phyloP scores from a whole-genome alignment of 345 rosid species.

The Citrus unshiu region DNA sequence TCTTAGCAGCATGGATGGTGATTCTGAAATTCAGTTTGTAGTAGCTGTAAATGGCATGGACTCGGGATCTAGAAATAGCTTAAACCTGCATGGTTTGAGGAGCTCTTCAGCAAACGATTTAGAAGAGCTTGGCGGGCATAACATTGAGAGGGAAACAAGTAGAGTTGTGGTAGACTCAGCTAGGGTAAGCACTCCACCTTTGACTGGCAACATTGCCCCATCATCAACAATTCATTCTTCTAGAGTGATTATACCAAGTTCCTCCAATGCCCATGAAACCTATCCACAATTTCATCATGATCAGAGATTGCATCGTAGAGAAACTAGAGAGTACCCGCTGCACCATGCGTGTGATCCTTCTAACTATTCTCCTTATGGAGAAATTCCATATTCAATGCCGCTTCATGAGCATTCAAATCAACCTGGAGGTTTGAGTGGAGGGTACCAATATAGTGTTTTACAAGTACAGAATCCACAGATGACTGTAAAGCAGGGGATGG shows the following conservation, averaged over 20 bases:
- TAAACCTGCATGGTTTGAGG: conserved; percentile 38
- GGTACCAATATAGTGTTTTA: conserved; percentile 28
- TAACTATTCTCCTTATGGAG: conserved; percentile 34
- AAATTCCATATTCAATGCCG: conserved; percentile 33
- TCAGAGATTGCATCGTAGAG: conserved; percentile 43
- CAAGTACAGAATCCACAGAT: conserved; percentile 38
- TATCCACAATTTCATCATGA: conserved; percentile 42
- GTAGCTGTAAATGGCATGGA: conserved; percentile 81
- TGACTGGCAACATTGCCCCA: conserved; percentile 31
- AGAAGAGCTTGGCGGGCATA: conserved; percentile 42
- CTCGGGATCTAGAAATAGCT: conserved; percentile 46
- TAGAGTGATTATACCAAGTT: conserved; percentile 35
- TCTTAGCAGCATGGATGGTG: conserved; percentile 39
- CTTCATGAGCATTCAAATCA: conserved; percentile 37
- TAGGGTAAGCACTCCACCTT: conserved; percentile 36
- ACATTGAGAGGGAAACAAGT: conserved; percentile 29
- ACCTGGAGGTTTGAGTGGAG: conserved; percentile 38
- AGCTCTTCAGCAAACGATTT: conserved; percentile 53
- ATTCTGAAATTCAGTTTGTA: conserved; percentile 68
- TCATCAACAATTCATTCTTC: conserved; percentile 38
- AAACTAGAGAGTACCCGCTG: conserved; percentile 32
- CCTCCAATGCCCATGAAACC: conserved; percentile 43
- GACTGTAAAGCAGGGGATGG: conserved; percentile 31
- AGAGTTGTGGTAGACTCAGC: conserved; percentile 28
- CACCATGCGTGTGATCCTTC: conserved; percentile 37